Evolutionary conservation across 2,329 filamentous ascomycete species (phyloP).

Genomic region (Penicillium expansum): DNA sequence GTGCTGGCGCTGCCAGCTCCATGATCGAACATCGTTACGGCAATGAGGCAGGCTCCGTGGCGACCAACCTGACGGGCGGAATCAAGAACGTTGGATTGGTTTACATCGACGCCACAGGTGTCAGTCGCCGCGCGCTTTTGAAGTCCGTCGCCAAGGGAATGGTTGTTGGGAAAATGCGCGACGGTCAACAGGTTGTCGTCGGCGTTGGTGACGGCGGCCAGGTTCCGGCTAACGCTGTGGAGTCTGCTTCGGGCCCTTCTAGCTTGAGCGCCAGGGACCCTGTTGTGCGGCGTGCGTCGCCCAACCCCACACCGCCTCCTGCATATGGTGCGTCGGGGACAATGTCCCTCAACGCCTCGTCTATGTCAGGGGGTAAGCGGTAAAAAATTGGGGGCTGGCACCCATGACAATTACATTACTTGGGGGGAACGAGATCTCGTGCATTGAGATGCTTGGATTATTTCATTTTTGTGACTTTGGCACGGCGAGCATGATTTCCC

Average conservation of each 20-base stretch:
- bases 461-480: background rate
- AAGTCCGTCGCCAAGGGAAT: conserved; percentile 97
- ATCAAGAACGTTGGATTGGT: conserved; percentile 96
- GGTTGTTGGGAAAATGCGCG: conserved; percentile 54
- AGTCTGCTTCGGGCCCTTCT: conserved; percentile 14
- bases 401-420: background rate
- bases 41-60: conserved; percentile 74
- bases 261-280: conserved; percentile 21
- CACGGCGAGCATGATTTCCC: background rate
- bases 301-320: conserved; percentile 40
- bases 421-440: background rate
- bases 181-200: conserved; percentile 50
- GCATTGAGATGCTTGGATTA: background rate
- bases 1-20: conserved; percentile 74
- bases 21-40: conserved; percentile 91
- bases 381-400: conserved; percentile 14
- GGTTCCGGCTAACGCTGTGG: conserved; percentile 21
- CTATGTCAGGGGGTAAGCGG: conserved; percentile 35
- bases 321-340: conserved; percentile 41
- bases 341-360: conserved; percentile 32
- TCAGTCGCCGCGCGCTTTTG: conserved; percentile 82
- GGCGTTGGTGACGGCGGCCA: conserved; percentile 47
- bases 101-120: conserved; percentile 93
- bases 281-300: conserved; percentile 30
- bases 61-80: conserved; percentile 72